Percentiles rank a stretch among this genome's conserved stretches.
phyloP scores from a whole-genome alignment of 148 eudicot genomes.

The Nepenthes mirabilis region DNA sequence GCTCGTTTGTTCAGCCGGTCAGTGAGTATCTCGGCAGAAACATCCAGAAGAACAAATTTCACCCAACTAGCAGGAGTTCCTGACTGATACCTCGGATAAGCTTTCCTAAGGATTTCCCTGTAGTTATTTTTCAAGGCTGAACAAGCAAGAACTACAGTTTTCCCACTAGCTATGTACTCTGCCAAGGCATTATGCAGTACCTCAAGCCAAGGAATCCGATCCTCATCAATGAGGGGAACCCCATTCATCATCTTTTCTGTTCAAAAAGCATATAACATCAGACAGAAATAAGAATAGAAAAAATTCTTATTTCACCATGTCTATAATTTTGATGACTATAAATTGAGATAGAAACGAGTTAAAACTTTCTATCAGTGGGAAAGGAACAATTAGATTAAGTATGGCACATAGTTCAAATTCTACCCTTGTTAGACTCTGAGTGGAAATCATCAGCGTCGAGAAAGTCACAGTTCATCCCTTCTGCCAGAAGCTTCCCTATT shows the following conservation, averaged over 20 bases:
- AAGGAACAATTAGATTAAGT: not conserved
- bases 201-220: conserved; percentile 84
- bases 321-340: too few species aligned
- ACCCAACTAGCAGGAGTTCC: conserved; percentile 19
- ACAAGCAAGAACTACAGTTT: conserved; percentile 57
- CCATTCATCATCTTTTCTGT: conserved; percentile 89
- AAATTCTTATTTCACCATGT: not conserved
- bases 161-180: conserved; percentile 23
- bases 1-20: conserved; percentile 54
- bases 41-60: conserved; percentile 65
- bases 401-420: not conserved
- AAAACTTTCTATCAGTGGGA: too few species aligned
- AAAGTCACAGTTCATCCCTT: conserved; percentile 38
- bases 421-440: conserved; percentile 82
- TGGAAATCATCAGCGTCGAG: conserved; percentile 96
- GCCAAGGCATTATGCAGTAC: conserved; percentile 32
- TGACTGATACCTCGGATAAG: conserved; percentile 36
- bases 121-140: conserved; percentile 69
- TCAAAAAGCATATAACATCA: conserved; percentile 5
- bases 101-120: conserved; percentile 56
- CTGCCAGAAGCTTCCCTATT: conserved; percentile 63
- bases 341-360: too few species aligned
- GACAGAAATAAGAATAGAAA: not conserved
- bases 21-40: conserved; percentile 42
- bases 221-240: conserved; percentile 78